These are phyloP conservation scores for Lentinula edodes DNA, from an alignment of 768 basidiomycete species.

Conservation along the genomic window DNA sequence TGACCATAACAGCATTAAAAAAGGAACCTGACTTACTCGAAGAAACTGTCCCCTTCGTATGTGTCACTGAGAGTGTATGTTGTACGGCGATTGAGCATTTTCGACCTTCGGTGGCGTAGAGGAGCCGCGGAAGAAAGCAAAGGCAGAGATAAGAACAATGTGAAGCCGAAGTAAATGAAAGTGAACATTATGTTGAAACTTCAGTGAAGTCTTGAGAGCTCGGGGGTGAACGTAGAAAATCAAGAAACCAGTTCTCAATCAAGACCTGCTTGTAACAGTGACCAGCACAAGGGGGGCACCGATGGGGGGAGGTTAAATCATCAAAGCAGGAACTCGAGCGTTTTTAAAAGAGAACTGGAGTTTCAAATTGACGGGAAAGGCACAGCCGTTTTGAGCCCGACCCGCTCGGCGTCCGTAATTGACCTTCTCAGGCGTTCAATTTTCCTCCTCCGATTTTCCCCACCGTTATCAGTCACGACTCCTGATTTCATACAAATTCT, in stretches of 20 bases:
- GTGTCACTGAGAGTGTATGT: not conserved
- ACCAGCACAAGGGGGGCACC: constrained; percentile 5
- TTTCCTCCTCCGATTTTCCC: too few relatives aligned
- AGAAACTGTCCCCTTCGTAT: constrained; percentile 1
- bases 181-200: constrained; percentile 4
- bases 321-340: not conserved
- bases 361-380: not conserved
- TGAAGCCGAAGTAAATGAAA: not conserved
- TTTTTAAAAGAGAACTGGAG: too few relatives aligned
- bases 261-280: constrained; percentile 7
- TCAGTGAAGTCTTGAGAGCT: not conserved
- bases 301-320: not conserved
- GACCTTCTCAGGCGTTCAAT: too few relatives aligned
- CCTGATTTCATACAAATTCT: too few relatives aligned
- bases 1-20: not conserved
- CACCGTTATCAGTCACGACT: too few relatives aligned
- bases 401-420: too few relatives aligned
- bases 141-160: not conserved
- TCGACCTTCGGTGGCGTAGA: not conserved
- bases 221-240: not conserved
- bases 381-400: too few relatives aligned
- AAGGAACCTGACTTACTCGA: not conserved
- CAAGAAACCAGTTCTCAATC: constrained; percentile 5
- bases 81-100: not conserved
- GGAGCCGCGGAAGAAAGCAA: not conserved